Evolutionary conservation across 2,329 filamentous ascomycete species (phyloP).

Genomic region (Hymenoscyphus fructigenus): DNA sequence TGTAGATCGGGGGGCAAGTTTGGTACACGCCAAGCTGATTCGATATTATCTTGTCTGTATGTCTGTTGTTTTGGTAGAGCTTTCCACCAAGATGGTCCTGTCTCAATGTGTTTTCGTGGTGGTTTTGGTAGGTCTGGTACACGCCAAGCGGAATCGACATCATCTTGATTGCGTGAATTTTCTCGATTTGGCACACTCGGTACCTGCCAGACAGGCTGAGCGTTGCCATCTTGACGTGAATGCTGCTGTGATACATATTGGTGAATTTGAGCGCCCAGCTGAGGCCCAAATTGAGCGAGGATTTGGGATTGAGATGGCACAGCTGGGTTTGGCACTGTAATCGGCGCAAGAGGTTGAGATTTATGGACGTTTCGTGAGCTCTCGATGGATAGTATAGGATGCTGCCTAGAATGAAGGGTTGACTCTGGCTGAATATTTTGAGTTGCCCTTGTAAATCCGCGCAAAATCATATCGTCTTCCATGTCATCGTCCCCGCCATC

Average conservation of each 20-base stretch:
- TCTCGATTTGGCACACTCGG: constrained; percentile 17
- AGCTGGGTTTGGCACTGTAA: neutral
- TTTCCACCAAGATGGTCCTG: neutral
- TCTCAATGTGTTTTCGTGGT: neutral
- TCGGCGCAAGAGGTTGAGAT: neutral
- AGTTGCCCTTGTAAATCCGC: constrained; percentile 31
- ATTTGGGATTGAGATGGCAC: constrained; percentile 33
- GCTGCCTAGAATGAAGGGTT: constrained; percentile 11
- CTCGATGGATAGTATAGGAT: neutral
- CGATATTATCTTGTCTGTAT: neutral
- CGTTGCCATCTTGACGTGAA: constrained; percentile 22
- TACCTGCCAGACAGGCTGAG: constrained; percentile 32
- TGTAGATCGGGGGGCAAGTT: neutral
- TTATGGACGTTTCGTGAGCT: neutral
- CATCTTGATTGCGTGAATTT: constrained; percentile 22
- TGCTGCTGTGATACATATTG: constrained; percentile 30
- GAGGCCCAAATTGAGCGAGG: constrained; percentile 32
- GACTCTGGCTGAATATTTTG: constrained; percentile 23
- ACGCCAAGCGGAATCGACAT: constrained; percentile 33
- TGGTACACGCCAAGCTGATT: constrained; percentile 5
- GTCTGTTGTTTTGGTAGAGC: neutral
- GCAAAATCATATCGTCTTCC: constrained; percentile 37
- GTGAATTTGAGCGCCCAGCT: constrained; percentile 32
- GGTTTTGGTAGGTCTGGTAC: constrained; percentile 20
- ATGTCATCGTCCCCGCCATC: constrained; percentile 30